These are phyloP conservation scores for Mycosphaerella arachidis DNA, from an alignment of 2,329 filamentous ascomycete genomes.

Conservation along the genomic window DNA sequence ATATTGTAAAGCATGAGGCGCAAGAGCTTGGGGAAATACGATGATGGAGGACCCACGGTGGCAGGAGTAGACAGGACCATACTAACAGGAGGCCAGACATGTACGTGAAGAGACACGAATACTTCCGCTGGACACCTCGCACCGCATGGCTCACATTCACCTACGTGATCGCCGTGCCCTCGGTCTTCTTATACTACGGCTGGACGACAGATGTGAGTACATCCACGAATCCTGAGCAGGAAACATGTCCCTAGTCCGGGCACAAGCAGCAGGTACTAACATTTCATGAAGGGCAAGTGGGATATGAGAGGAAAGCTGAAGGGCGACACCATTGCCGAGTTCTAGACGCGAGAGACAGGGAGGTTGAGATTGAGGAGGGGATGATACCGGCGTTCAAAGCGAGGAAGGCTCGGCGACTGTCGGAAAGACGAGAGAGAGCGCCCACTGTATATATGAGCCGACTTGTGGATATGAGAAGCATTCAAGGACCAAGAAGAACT, in stretches of 20 bases:
- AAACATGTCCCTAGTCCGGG: neutral
- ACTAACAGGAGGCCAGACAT: conserved; percentile 58
- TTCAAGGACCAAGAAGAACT: neutral
- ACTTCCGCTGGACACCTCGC: conserved; percentile 87
- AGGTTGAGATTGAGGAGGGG: neutral
- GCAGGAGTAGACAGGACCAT: conserved; percentile 3
- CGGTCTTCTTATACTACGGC: conserved; percentile 63
- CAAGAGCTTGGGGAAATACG: conserved; percentile 1
- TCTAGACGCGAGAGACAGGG: conserved; percentile 43
- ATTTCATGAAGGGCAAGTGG: conserved; percentile 66
- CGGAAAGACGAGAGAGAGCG: neutral
- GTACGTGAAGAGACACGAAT: conserved; percentile 79
- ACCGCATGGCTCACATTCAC: conserved; percentile 75
- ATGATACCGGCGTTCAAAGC: conserved; percentile 1
- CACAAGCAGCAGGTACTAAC: conserved; percentile 8
- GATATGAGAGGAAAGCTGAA: conserved; percentile 81
- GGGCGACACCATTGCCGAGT: conserved; percentile 80
- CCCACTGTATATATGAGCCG: conserved; percentile 1
- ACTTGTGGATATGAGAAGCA: neutral
- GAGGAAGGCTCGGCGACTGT: neutral
- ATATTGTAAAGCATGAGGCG: neutral
- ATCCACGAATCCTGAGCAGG: neutral
- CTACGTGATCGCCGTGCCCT: conserved; percentile 70
- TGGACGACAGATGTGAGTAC: conserved; percentile 80
- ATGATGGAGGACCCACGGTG: neutral